Evolutionary conservation across 257 asterid genomes (phyloP), one percentile per base, ranked within the genome.

Genomic region (Marsdenia floribunda): DNA sequence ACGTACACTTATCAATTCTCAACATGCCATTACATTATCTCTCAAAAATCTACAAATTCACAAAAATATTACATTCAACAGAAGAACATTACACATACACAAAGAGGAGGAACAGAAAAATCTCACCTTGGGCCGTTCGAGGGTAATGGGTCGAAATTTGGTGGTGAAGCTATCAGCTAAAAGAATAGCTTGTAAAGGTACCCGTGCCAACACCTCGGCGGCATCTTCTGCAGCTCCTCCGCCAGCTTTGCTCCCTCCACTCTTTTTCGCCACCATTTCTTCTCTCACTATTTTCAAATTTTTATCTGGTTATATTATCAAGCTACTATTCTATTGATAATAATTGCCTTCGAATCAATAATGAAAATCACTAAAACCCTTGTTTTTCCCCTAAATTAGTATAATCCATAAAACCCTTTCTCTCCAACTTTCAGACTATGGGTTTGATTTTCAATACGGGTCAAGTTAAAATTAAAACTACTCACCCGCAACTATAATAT

Each of bases 91-190:
- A 24, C 26, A 72, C 15, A 15, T 16, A 12, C 3, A 42, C 1
- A 60, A 15, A 52, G n/a, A n/a, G n/a, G n/a, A 0, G 18, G 7
- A 54, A 70, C 52, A 19, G 11, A 50, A 46, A 65, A 24, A n/a
- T 40, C 47, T 70, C 78, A 90, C 98, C 87, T 94, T 94, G 60
- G 99, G 97, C 59, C 97, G 92, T 80, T 94, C 99, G 59, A 94
- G 95, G 16, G 97, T 92, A 68, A 94, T 92, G 69, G 99, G 99
- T 71, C 97, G 97, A 89, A 94, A 94, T 79, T 88, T 92, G 67
- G 97, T 91, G 78, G 97, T 85, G 79, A 94, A 94, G 83, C 97
- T 94, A 80, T 94, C 99, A 19, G 99, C 99, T 85, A 94, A 83
- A 24, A 94, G 82, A 70, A 94, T 85, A 44, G 99, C 99, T 81